Base-by-base conservation (phyloP, 805 yeast species). In the Hermanozyma aechmeae region DNA sequence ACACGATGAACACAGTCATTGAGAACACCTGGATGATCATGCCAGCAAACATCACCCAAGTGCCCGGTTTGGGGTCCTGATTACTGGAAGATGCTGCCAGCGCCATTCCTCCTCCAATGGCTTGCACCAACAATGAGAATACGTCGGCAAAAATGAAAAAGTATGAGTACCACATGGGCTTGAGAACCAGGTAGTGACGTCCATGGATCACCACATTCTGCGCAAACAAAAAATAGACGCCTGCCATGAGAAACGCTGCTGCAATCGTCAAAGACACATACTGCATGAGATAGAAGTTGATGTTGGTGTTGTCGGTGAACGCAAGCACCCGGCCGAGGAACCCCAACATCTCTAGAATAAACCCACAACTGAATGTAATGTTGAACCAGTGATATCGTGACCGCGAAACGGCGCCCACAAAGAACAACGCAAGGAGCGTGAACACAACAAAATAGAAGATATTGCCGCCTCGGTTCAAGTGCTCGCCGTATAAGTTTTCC, bases 241-340 rank as follows among this genome's bases (percentile, higher is more conserved):
- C 68, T 2, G 52, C 68, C 68, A 61, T 61, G 12, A 60, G 45
- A 31, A 61, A 59, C 3, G 65, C 67, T 3, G 67, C 67, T 2
- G 63, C 54, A 16, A 61, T 47, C 3, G 66, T 59, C 37, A 61
- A 48, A 2, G 53, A 32, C 12, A 58, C 52, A 28, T 46, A 51
- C 36, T 61, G 68, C 28, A 54, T 29, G 20, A 58, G 40, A 33
- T 40, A 61, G 29, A 28, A 43, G 27, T 39, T 32, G 21, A 38
- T 24, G 31, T 42, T 32, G 7, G 41, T 35, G 31, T 38, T 40
- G 34, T 57, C 53, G 15, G 29, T 31, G 26, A 60, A 35, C 2
- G 61, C 37, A 16, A 58, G 31, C 1, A 57, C 45, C 34, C 68
- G 46, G 3, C 66, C 65, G 30, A 60, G 34, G 35, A 56, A 60